phyloP scores from a whole-genome alignment of 345 rosid species.

The Laguncularia racemosa region DNA sequence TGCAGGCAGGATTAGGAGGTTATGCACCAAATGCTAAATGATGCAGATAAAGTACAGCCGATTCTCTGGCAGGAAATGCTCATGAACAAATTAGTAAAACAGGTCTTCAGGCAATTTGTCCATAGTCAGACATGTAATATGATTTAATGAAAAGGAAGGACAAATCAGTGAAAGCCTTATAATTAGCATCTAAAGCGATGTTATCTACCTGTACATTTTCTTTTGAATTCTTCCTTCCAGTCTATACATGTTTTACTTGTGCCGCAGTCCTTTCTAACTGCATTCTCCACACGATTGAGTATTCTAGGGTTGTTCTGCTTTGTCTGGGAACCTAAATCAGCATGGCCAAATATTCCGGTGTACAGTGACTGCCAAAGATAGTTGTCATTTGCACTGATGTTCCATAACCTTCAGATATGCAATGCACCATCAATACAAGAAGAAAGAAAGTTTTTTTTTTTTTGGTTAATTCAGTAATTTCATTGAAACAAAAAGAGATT shows the following conservation, averaged over 20 bases:
- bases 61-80: no score
- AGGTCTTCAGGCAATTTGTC: background rate
- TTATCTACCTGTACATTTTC: constrained; percentile 35
- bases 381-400: constrained; percentile 49
- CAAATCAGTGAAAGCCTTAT: no score
- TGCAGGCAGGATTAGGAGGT: no score
- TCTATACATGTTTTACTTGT: constrained; percentile 20
- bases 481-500: no score
- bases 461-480: no score
- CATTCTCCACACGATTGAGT: constrained; percentile 2
- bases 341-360: constrained; percentile 23
- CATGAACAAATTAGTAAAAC: no score
- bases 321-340: constrained; percentile 10
- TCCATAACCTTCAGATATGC: constrained; percentile 65
- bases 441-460: no score
- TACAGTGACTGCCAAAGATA: constrained; percentile 51
- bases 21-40: no score
- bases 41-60: no score
- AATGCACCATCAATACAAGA: constrained; percentile 1
- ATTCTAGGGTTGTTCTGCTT: constrained; percentile 1
- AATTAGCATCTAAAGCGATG: background rate
- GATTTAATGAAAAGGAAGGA: no score
- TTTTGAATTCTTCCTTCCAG: constrained; percentile 61
- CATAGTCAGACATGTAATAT: background rate
- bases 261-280: background rate